phyloP scores from a whole-genome alignment of 768 basidiomycete species.

The Cystofilobasidium capitatum region DNA sequence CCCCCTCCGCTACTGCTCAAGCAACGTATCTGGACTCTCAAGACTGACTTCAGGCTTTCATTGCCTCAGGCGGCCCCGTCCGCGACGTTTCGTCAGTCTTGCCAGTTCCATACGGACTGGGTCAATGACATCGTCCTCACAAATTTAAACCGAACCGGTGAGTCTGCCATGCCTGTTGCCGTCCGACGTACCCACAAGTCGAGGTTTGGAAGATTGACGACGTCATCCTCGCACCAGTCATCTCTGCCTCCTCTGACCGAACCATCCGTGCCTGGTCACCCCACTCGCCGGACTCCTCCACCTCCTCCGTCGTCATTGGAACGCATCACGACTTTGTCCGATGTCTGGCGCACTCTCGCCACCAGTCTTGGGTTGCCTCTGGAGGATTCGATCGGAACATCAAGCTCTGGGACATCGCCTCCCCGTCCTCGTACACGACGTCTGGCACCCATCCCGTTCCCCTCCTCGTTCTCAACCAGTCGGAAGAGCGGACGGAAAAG shows the following conservation, averaged over 20 bases:
- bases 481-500: constrained; percentile 33
- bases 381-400: constrained; percentile 91
- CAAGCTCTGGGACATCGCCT: constrained; percentile 80
- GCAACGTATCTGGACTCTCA: background rate
- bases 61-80: constrained; percentile 39
- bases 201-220: too few relatives aligned
- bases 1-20: background rate
- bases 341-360: constrained; percentile 65
- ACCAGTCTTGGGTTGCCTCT: constrained; percentile 70
- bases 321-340: constrained; percentile 78
- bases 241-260: constrained; percentile 92
- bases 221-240: constrained; percentile 52
- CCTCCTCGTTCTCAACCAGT: constrained; percentile 35
- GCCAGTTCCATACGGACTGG: constrained; percentile 77
- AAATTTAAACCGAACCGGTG: constrained; percentile 80
- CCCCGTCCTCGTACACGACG: constrained; percentile 38
- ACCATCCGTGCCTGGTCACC: constrained; percentile 90
- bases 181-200: too few relatives aligned
- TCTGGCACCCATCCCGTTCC: constrained; percentile 33
- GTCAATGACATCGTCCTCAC: constrained; percentile 87
- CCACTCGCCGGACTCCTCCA: constrained; percentile 46
- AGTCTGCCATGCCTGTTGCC: constrained; percentile 35
- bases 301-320: constrained; percentile 45
- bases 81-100: constrained; percentile 65
- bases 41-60: background rate